Base-by-base conservation (phyloP, 192 early-diverging fungal species). In the Dispira parvispora region DNA sequence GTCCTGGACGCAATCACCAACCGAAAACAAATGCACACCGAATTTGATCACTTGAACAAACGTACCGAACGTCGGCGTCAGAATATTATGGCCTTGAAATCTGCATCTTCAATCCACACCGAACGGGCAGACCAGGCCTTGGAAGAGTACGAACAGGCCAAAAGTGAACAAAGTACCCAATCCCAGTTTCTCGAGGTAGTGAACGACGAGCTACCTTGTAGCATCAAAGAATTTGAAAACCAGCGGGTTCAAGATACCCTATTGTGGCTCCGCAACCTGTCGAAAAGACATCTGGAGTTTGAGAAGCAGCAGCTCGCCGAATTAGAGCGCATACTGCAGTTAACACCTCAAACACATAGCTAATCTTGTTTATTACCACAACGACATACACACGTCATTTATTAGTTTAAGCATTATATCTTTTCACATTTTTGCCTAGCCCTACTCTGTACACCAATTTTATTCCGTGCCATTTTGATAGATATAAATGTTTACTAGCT, bases 1-100 rank as follows among this genome's bases (percentile, higher is more conserved):
- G 71, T 78, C 62, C 73, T 75, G 62, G 64, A 64, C 54, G 68
- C 69, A 26, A 52, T 78, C 67, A 61, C 60, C 63, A 69, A 63
- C 50, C 69, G 76, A 32, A 71, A 75, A 67, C 53, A 69, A 8
- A 75, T 78, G 18, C 75, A 75, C 52, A 71, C 66, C 16, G 76
- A 78, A 52, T 71, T 73, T 63, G 72, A 78, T 57, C 71, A 71
- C 12, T 66, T 71, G 0, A 65, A 69, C 63, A 70, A 71, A 8
- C 73, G 74, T 66, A 63, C 74, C 44, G 73, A 74, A 65, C 72
- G 73, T 62, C 72, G 73, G 66, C 62, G 69, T 21, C 76, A 78
- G 67, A 64, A 73, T 12, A 71, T 75, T 20, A 73, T 73, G 0
- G 76, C 73, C 49, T 68, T 78, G 52, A 65, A 71, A 23, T 63